Base-by-base conservation (phyloP, 768 basidiomycete species). In the Suillus ampliporus region DNA sequence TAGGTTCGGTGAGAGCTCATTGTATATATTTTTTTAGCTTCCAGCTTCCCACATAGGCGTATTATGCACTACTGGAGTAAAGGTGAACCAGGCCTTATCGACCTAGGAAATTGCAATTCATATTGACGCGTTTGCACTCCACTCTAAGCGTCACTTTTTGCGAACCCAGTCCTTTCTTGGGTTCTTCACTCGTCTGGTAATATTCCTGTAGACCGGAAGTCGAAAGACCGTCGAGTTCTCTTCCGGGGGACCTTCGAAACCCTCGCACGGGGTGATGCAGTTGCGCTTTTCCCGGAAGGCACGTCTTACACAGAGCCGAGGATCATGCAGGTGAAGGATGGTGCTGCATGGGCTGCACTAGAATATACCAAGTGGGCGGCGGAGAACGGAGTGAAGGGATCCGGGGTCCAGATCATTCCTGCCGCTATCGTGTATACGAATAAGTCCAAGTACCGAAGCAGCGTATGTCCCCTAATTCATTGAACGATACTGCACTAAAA, bases 31-130 rank as follows among this genome's bases (percentile, higher is more conserved):
- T 31, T 54, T 48, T 6, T 70, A 94, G 92, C 94, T 61, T 87
- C 86, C 60, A 87, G 86, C 38, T 93, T 97, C 74, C 95, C 96
- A 26, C 85, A 92, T 76, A 78, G 80, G 62, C 85, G 94, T 64
- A 89, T 89, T 54, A 78, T 99, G 58, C 92, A 97, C 74, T 94
- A 92, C 71, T 92, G 97, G 97, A 93, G 92, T 72, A 99, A 99
- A 85, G 91, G 94, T 65, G 60, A 35, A 44, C 66, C 46, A 41
- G 58, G 61, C 58, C 46, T 62, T 62, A 64, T 64, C 56, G 64
- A 46, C 57, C n/a, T 7, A 19, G 19, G 7, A 28, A 14, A 6
- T 11, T 21, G 4, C 4, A 19, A 56, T 38, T 10, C 46, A 26
- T 56, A 61, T 50, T 57, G 64, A 66, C 52, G 34, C 58, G 63